phyloP scores from a whole-genome alignment of 2,329 filamentous ascomycete genomes.

The Aureobasidium sp. region DNA sequence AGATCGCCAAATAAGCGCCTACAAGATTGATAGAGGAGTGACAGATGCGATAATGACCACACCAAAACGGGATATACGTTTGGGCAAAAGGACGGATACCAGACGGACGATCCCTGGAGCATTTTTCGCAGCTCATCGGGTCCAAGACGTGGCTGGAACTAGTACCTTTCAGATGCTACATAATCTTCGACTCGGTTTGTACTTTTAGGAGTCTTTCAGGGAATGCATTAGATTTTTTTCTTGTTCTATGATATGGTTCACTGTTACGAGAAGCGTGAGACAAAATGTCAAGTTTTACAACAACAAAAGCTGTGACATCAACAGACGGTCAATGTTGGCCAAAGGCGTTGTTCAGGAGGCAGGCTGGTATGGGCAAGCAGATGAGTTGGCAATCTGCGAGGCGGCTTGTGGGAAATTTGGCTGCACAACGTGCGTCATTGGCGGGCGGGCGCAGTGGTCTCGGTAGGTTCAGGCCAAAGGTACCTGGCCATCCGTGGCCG shows the following conservation, averaged over 20 bases:
- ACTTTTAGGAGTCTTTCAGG: constrained; percentile 13
- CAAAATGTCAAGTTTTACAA: neutral
- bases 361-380: neutral
- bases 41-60: neutral
- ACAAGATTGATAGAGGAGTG: neutral
- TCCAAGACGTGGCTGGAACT: neutral
- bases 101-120: neutral
- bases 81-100: neutral
- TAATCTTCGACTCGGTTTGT: constrained; percentile 6
- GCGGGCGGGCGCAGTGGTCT: neutral
- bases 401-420: constrained; percentile 1
- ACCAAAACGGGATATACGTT: neutral
- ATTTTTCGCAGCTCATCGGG: neutral
- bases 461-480: neutral
- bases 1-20: constrained; percentile 47
- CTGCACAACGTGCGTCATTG: constrained; percentile 1
- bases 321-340: neutral
- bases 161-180: neutral
- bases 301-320: too few relatives aligned
- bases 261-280: neutral
- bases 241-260: neutral
- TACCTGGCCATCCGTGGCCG: neutral
- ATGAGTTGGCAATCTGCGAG: neutral
- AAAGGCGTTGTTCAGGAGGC: neutral
- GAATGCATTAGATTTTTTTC: constrained; percentile 14